Conservation (phyloP, 2,329 filamentous ascomycete species). For the Alternaria arborescens region DNA sequence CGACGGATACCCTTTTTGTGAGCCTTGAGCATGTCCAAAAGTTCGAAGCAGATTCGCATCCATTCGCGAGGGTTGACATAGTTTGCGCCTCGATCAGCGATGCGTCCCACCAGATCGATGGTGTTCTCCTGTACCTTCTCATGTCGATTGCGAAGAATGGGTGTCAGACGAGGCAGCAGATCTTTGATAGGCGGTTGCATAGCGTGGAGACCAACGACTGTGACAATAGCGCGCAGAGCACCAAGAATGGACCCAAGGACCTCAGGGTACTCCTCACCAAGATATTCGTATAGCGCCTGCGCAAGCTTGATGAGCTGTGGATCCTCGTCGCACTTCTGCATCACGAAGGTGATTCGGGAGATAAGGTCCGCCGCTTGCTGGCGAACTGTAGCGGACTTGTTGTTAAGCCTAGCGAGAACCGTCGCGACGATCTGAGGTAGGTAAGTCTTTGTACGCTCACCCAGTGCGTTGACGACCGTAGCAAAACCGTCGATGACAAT, state of each 20-base stretch:
- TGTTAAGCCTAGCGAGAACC: conserved; percentile 95
- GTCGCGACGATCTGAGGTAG: conserved; percentile 96
- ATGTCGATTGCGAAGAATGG: conserved; percentile 97
- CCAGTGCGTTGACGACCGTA: conserved; percentile 94
- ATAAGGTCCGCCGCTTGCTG: conserved; percentile 97
- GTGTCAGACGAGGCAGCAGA: conserved; percentile 89
- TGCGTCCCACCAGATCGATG: conserved; percentile 96
- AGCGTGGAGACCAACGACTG: conserved; percentile 94
- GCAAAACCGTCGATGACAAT: conserved; percentile 98
- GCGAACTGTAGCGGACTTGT: conserved; percentile 95
- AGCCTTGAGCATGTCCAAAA: conserved; percentile 98
- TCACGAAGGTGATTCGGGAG: conserved; percentile 95
- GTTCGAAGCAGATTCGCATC: conserved; percentile 99
- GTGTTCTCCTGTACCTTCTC: conserved; percentile 99
- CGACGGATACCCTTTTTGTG: conserved; percentile 99
- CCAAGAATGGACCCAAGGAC: conserved; percentile 96
- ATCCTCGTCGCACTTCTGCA: conserved; percentile 98
- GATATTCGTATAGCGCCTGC: conserved; percentile 94
- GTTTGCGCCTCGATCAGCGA: conserved; percentile 95
- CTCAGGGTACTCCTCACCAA: conserved; percentile 98
- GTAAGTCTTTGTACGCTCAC: conserved; percentile 93
- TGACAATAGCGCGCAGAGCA: conserved; percentile 93
- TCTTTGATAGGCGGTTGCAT: conserved; percentile 99
- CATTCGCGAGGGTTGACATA: conserved; percentile 97
- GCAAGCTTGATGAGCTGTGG: conserved; percentile 94